A percentile compares a stretch with the other conserved stretches of the same genome.
These are phyloP conservation scores for Oryza brachyantha DNA, from an alignment of 176 grass and related monocot genomes.

Conservation along the genomic window DNA sequence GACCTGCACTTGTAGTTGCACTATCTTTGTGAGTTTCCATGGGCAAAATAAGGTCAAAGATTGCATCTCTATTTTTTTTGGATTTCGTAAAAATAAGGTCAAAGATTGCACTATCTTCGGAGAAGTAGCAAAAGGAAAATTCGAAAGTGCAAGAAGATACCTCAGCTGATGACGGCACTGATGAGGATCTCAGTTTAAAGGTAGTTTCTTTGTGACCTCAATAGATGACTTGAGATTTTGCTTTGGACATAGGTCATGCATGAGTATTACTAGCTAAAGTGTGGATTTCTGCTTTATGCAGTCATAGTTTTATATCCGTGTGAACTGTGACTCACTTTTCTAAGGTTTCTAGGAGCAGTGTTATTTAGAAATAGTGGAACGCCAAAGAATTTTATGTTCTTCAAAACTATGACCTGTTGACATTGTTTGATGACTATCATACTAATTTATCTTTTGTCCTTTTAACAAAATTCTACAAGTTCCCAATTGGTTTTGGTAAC, in stretches of 20 bases:
- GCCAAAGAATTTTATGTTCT: background rate
- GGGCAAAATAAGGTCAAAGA: too few species aligned
- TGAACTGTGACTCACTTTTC: constrained; percentile 4
- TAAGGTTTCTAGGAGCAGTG: background rate
- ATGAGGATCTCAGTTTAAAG: constrained; percentile 47
- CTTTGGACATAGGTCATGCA: constrained; percentile 5
- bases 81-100: too few species aligned
- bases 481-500: background rate
- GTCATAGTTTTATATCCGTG: constrained; percentile 1
- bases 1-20: too few species aligned
- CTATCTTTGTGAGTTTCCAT: too few species aligned
- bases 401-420: background rate
- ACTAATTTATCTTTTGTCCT: background rate
- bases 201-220: constrained; percentile 35
- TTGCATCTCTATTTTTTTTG: too few species aligned
- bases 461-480: background rate
- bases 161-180: constrained; percentile 22
- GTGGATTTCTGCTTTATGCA: background rate
- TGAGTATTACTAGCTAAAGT: constrained; percentile 9
- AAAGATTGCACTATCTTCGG: too few species aligned
- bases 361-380: constrained; percentile 1
- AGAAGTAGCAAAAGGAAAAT: constrained; percentile 33
- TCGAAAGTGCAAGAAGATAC: constrained; percentile 23
- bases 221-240: background rate
- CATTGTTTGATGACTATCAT: background rate